Evolutionary conservation across 495 filamentous ascomycete genomes (phyloP), one percentile per base, ranked within the genome.

Genomic region (Glonium stellatum): DNA sequence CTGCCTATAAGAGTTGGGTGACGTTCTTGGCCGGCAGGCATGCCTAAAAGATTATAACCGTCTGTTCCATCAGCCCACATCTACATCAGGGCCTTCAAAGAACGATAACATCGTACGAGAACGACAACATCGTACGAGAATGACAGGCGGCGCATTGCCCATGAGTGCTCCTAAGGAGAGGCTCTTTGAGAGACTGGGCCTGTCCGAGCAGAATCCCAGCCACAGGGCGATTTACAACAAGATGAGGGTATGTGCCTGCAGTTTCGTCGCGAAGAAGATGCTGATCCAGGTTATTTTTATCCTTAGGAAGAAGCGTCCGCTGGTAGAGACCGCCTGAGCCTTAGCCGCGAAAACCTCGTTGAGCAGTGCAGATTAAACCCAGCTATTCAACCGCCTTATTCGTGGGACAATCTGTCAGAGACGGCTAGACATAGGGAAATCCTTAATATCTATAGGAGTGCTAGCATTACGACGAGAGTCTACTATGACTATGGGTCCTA

Each of bases 341-440:
- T 46, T 9, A 55, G 62, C 42, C 61, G 54, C 1, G 61, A 58
- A 4, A 66, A 70, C 27, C 59, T 73, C 11, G 48, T 59, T 6
- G 39, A 55, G 0, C 59, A 68, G 13, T 59, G 47, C 8, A 54
- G 52, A 59, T 18, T 42, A 25, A 52, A 63, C 42, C 39, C 65
- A 11, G 54, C 23, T 27, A 42, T 71, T 4, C 56, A 63, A 42
- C 60, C 61, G 5, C 71, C 71, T 1, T 75, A 71, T 55, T 61
- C 58, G 42, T 69, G 63, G 55, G 64, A 67, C 21, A 60, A 72
- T 12, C 62, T 75, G 23, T 68, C 64, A 10, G 72, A 73, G 58
- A 73, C 71, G 8, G 71, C 68, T 5, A 69, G 63, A 42, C 71
- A 75, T 54, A 64, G 58, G 15, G 69, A 73, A 49, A 63, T 73